Evolutionary conservation across 805 yeast species (phyloP).

Genomic region (Metschnikowia shivogae): DNA sequence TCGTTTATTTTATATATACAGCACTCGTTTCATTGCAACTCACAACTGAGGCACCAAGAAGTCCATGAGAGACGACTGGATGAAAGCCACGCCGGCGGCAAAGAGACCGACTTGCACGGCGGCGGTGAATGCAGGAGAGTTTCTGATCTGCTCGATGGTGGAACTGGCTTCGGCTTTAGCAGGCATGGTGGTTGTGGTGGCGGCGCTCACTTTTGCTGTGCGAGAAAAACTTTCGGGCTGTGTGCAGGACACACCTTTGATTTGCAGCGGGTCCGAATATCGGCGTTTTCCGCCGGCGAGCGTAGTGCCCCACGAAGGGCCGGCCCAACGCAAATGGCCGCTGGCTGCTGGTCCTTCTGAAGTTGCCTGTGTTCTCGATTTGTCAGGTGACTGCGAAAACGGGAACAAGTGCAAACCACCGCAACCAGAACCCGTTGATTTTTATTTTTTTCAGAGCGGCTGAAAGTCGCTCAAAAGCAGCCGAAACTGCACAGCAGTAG

Average conservation of each 20-base stretch:
- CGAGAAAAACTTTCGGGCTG: conserved; percentile 12
- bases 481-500: too few relatives aligned
- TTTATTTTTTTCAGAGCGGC: too few relatives aligned
- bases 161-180: conserved; percentile 20
- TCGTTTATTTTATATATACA: conserved; percentile 14
- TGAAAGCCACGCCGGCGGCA: conserved; percentile 67
- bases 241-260: conserved; percentile 2
- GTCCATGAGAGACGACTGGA: conserved; percentile 77
- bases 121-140: conserved; percentile 63
- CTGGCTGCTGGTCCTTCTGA: too few relatives aligned
- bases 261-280: too few relatives aligned
- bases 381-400: too few relatives aligned
- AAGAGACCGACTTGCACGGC: conserved; percentile 61
- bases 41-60: conserved; percentile 71
- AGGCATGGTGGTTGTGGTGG: conserved; percentile 12
- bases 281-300: too few relatives aligned
- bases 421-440: too few relatives aligned
- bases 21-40: conserved; percentile 2
- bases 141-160: conserved; percentile 48
- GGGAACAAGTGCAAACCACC: too few relatives aligned
- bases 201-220: conserved; percentile 1
- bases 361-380: too few relatives aligned
- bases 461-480: too few relatives aligned
- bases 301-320: too few relatives aligned
- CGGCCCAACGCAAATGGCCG: too few relatives aligned